Conservation (phyloP, 73 alveolate species). For the Paramecium pentaurelia region DNA sequence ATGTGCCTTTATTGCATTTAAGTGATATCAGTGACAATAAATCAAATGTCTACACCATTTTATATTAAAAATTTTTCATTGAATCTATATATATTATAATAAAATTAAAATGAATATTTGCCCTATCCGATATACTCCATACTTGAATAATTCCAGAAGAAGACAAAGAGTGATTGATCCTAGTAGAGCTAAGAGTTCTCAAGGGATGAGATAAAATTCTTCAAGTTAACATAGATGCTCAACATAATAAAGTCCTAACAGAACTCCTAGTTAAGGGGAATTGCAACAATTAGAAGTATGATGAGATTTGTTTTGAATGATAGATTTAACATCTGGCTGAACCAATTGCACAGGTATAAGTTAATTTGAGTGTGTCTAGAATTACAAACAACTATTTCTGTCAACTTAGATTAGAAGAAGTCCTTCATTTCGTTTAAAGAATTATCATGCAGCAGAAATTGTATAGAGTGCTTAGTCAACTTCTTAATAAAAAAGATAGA, state of each 20-base stretch:
- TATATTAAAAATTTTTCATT: neutral
- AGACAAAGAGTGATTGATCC: neutral
- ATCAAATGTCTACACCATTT: neutral
- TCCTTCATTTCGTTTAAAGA: neutral
- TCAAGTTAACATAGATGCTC: neutral
- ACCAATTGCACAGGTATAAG: neutral
- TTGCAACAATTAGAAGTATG: neutral
- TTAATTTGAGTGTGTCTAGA: neutral
- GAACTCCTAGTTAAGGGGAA: slow-evolving; percentile 14
- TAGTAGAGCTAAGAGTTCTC: neutral
- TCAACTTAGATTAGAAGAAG: neutral
- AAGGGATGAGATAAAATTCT: neutral
- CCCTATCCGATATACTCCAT: slow-evolving; percentile 10
- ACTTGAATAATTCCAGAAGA: neutral
- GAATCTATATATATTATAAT: neutral
- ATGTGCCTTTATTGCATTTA: neutral
- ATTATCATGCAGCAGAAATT: neutral
- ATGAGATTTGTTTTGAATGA: neutral
- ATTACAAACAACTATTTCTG: neutral
- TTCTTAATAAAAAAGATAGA: neutral
- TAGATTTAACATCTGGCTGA: neutral
- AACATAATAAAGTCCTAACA: neutral
- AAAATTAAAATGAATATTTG: neutral
- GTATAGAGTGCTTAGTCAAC: neutral
- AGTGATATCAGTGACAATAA: neutral